These are phyloP conservation scores for Pythium apleroticum DNA, from an alignment of 352 stramenopile species.

Conservation along the genomic window DNA sequence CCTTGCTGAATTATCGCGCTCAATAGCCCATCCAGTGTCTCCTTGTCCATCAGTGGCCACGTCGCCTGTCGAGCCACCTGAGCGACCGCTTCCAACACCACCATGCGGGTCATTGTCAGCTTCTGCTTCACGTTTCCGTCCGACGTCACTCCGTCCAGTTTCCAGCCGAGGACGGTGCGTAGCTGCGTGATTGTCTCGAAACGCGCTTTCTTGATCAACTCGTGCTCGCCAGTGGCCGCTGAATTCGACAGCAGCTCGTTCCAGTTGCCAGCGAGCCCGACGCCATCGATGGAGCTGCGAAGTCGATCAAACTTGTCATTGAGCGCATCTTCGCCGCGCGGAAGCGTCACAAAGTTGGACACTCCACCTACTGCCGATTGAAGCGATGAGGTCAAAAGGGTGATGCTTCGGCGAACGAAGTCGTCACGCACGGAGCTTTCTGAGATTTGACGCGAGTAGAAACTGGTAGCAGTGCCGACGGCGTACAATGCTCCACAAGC, in stretches of 20 bases:
- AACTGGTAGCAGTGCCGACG: background rate
- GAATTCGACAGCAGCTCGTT: constrained; percentile 4
- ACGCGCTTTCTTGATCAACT: constrained; percentile 12
- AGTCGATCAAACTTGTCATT: constrained; percentile 21
- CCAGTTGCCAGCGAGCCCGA: constrained; percentile 21
- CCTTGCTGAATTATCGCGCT: constrained; percentile 30
- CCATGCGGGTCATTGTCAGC: constrained; percentile 5
- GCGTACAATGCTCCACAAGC: constrained; percentile 16
- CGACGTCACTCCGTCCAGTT: constrained; percentile 13
- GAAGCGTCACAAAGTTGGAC: constrained; percentile 20
- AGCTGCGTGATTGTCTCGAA: constrained; percentile 11
- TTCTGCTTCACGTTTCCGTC: constrained; percentile 28
- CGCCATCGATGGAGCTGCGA: constrained; percentile 17
- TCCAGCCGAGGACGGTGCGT: constrained; percentile 22
- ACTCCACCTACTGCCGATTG: background rate
- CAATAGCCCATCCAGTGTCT: constrained; percentile 30
- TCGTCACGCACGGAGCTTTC: background rate
- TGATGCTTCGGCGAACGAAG: background rate
- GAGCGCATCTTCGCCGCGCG: constrained; percentile 22
- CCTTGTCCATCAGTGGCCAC: constrained; percentile 1
- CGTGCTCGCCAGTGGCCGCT: background rate
- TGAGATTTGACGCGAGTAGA: background rate
- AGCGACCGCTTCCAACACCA: constrained; percentile 18
- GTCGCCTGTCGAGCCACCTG: background rate
- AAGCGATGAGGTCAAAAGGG: background rate